These are phyloP conservation scores for Coriaria nepalensis DNA, from an alignment of 306 rosid species.

Conservation along the genomic window DNA sequence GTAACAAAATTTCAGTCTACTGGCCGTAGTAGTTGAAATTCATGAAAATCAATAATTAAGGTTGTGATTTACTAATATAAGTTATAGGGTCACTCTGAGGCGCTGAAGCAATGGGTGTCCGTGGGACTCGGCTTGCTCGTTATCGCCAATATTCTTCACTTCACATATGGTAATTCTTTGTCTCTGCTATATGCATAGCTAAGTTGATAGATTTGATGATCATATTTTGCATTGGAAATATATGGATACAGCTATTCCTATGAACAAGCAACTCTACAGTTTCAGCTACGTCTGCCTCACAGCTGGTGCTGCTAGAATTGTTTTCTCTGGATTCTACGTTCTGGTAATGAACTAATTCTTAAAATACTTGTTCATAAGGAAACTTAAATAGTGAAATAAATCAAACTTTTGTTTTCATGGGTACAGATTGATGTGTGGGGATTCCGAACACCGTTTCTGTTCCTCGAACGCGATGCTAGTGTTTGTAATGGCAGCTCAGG, in stretches of 20 bases:
- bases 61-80: no score
- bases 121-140: slow-evolving; percentile 47
- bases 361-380: no score
- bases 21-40: background rate
- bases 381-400: no score
- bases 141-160: slow-evolving; percentile 65
- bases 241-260: slow-evolving; percentile 55
- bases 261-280: slow-evolving; percentile 84
- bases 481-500: slow-evolving; percentile 78
- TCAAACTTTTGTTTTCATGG: background rate
- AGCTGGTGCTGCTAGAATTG: slow-evolving; percentile 69
- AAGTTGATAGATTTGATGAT: background rate
- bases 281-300: slow-evolving; percentile 88
- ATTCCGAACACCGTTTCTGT: slow-evolving; percentile 48
- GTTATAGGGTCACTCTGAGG: slow-evolving; percentile 52
- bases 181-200: background rate
- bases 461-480: slow-evolving; percentile 87
- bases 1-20: slow-evolving; percentile 21
- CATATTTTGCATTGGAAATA: no score
- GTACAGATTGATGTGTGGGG: slow-evolving; percentile 80
- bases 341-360: slow-evolving; percentile 25
- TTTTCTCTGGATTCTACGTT: slow-evolving; percentile 63
- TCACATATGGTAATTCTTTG: slow-evolving; percentile 45
- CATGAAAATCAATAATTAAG: no score
- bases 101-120: slow-evolving; percentile 76